These are phyloP conservation scores for Porphyridium purpureum DNA, from an alignment of 23 red algal genomes.

Conservation along the genomic window DNA sequence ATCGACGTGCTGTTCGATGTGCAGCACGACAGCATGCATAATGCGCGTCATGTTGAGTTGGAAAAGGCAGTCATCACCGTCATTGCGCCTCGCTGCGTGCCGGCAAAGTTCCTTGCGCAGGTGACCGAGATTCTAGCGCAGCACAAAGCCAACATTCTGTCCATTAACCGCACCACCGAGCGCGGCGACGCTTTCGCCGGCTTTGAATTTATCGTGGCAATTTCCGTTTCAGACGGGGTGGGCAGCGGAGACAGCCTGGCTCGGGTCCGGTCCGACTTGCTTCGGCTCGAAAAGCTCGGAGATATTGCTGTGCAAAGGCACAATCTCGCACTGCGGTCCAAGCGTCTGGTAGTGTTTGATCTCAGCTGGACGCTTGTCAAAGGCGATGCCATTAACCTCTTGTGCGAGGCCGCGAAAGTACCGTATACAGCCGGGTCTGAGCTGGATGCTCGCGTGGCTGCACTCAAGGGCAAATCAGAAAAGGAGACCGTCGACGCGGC, in stretches of 20 bases:
- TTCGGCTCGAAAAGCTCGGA: conserved; percentile 12
- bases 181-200: conserved; percentile 32
- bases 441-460: neutral
- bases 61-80: conserved; percentile 18
- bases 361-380: conserved; percentile 89
- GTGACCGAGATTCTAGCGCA: conserved; percentile 7
- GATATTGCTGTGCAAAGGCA: conserved; percentile 74
- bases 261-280: conserved; percentile 20
- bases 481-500: neutral
- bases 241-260: conserved; percentile 1
- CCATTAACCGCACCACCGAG: conserved; percentile 24
- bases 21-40: neutral
- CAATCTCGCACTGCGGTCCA: conserved; percentile 47
- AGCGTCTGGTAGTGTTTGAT: conserved; percentile 95
- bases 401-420: conserved; percentile 8
- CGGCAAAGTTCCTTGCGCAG: conserved; percentile 18
- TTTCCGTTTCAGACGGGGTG: conserved; percentile 1
- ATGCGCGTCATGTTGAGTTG: no score
- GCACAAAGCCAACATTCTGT: conserved; percentile 9
- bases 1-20: conserved; percentile 42
- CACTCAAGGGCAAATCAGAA: neutral
- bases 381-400: conserved; percentile 58
- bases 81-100: conserved; percentile 15
- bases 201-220: conserved; percentile 17
- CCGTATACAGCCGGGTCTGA: neutral